Conservation (phyloP, 2,329 filamentous ascomycete species). For the Fusarium subtropicale region DNA sequence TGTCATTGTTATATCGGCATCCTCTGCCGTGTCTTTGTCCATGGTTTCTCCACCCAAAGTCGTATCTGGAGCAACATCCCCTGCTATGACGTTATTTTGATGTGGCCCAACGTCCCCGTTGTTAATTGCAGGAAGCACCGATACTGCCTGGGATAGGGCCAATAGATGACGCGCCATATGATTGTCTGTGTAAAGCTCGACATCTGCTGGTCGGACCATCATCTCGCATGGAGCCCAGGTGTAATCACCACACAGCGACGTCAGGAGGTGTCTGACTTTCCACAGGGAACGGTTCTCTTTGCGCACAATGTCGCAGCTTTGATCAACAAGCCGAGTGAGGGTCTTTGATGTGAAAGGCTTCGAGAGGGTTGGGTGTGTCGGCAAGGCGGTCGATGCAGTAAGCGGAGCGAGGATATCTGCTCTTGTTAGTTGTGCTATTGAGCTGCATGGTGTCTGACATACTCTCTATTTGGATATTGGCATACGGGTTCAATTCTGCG, state of each 20-base stretch:
- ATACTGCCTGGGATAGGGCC: slow-evolving; percentile 44
- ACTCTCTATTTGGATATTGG: slow-evolving; percentile 78
- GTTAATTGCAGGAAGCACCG: slow-evolving; percentile 23
- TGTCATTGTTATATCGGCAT: slow-evolving; percentile 50
- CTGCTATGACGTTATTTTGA: slow-evolving; percentile 25
- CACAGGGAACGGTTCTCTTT: slow-evolving; percentile 79
- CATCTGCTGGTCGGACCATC: slow-evolving; percentile 68
- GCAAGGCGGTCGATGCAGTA: slow-evolving; percentile 78
- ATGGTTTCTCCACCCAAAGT: slow-evolving; percentile 10
- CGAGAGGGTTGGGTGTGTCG: slow-evolving; percentile 79
- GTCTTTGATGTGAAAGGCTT: slow-evolving; percentile 80
- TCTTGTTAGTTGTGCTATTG: slow-evolving; percentile 45
- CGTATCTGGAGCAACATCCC: slow-evolving; percentile 9
- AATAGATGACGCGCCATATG: slow-evolving; percentile 56
- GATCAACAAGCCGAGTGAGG: slow-evolving; percentile 75
- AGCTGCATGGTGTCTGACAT: slow-evolving; percentile 48
- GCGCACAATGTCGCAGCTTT: slow-evolving; percentile 77
- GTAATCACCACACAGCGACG: slow-evolving; percentile 79
- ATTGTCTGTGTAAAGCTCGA: slow-evolving; percentile 65
- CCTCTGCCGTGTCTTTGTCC: slow-evolving; percentile 31
- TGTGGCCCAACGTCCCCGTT: slow-evolving; percentile 43
- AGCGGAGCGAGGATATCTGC: slow-evolving; percentile 80
- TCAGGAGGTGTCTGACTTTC: slow-evolving; percentile 79
- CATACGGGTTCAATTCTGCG: slow-evolving; percentile 80
- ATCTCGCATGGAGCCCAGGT: slow-evolving; percentile 72